These are phyloP conservation scores for Didymellaceae sp. DNA, from an alignment of 2,329 filamentous ascomycete species.

Conservation along the genomic window DNA sequence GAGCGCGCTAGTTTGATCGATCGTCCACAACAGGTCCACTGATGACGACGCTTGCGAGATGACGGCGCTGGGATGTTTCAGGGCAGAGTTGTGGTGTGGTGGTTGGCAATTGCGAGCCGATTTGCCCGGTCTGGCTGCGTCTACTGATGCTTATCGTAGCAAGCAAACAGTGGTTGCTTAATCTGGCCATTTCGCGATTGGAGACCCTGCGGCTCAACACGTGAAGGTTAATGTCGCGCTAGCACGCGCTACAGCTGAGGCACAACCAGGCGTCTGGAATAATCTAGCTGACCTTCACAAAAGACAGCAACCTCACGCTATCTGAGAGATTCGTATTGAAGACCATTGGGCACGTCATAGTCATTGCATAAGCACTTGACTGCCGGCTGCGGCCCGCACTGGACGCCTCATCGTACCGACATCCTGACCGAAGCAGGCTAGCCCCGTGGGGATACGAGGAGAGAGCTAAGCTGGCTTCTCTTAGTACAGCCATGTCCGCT, in stretches of 20 bases:
- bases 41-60: slow-evolving; percentile 26
- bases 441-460: background rate
- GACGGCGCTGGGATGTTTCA: slow-evolving; percentile 6
- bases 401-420: slow-evolving; percentile 11
- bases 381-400: slow-evolving; percentile 17
- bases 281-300: background rate
- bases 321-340: background rate
- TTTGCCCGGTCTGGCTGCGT: background rate
- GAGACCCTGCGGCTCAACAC: slow-evolving; percentile 10
- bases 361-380: background rate
- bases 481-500: no score
- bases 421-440: background rate
- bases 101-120: slow-evolving; percentile 1
- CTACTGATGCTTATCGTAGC: slow-evolving; percentile 4
- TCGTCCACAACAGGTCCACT: slow-evolving; percentile 21
- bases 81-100: background rate
- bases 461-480: no score
- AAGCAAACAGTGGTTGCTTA: slow-evolving; percentile 1
- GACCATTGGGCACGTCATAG: slow-evolving; percentile 8
- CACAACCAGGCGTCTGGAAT: slow-evolving; percentile 5
- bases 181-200: background rate
- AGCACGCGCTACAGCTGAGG: slow-evolving; percentile 12
- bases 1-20: slow-evolving; percentile 20
- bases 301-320: background rate
- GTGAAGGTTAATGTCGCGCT: slow-evolving; percentile 9